Conservation (phyloP, 2,329 filamentous ascomycete genomes). For the Chaetomium sp. region DNA sequence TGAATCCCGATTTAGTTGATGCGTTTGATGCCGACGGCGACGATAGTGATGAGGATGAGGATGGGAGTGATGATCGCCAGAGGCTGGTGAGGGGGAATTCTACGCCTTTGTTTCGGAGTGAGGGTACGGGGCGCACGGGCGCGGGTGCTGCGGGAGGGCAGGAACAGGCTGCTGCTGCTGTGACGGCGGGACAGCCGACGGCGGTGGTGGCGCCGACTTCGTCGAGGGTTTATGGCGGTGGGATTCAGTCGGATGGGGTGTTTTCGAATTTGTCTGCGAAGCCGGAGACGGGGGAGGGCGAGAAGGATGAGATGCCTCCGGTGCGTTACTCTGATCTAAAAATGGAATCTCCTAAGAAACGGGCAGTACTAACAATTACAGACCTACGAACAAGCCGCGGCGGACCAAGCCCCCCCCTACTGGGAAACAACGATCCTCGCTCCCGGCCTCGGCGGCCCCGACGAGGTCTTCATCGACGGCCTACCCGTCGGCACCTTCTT, state of each 20-base stretch:
- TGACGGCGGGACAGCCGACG: slow-evolving; percentile 24
- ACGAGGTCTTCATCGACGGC: slow-evolving; percentile 96
- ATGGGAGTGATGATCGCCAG: slow-evolving; percentile 75
- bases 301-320: slow-evolving; percentile 83
- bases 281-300: slow-evolving; percentile 71
- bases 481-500: slow-evolving; percentile 86
- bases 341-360: no score
- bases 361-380: slow-evolving; percentile 46
- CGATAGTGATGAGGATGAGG: slow-evolving; percentile 50
- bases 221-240: slow-evolving; percentile 62
- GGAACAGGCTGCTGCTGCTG: not conserved
- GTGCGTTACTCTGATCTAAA: no score
- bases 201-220: slow-evolving; percentile 32
- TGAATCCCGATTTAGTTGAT: slow-evolving; percentile 80
- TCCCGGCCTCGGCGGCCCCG: slow-evolving; percentile 78
- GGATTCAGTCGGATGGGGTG: slow-evolving; percentile 83
- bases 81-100: slow-evolving; percentile 68
- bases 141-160: no score
- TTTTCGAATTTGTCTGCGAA: slow-evolving; percentile 94
- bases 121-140: slow-evolving; percentile 17
- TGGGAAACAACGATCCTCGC: slow-evolving; percentile 99
- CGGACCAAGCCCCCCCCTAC: slow-evolving; percentile 91
- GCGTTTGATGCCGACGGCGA: slow-evolving; percentile 83
- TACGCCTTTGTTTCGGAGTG: slow-evolving; percentile 23
- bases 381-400: slow-evolving; percentile 97